Evolutionary conservation across 1,139 yeast genomes (phyloP), one percentile per base, ranked within the genome.

Genomic region (Yamadazyma sp.): DNA sequence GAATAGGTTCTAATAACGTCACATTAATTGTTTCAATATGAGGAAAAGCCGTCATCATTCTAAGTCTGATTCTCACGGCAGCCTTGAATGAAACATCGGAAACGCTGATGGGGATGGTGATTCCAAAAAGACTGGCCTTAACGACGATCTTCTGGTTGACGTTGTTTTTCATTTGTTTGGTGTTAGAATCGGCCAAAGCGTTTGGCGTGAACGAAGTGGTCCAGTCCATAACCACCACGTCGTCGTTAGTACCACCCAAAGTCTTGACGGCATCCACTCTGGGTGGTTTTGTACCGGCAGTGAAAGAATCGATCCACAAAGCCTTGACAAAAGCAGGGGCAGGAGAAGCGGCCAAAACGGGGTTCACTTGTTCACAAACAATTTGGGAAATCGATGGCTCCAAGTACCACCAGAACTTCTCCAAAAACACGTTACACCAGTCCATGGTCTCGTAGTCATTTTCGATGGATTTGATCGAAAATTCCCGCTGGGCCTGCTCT

Each of bases 201-300:
- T 87, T 87, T n/a, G 98, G 98, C 29, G 88, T 85, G 64, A 89
- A 87, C 1, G 96, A 82, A 39, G 85, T 69, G 37, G 83, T 82
- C 96, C 96, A 92, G 68, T 92, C 95, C 96, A 94, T 89, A 35
- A 92, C 96, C 12, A 90, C 95, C 41, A 92, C 83, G 56, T 90
- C 97, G 45, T 86, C 86, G 22, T 80, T 83, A 16, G 97, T 90
- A 44, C 92, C 88, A 34, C 82, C 85, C 52, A 89, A 77, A 2
- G 97, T 87, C 56, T 92, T 86, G 18, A 90, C 97, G 45, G 75
- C 74, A 55, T 92, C 97, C 44, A 92, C 73, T 60, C 98, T 78
- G 26, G 96, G 96, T 9, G 98, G 96, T 63, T 92, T 92, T 7
- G 96, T 84, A 47, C 98, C 98, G 13, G 86, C 78, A 8, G 97